Conservation (phyloP, 768 basidiomycete species). For the Steccherinum ochraceum region DNA sequence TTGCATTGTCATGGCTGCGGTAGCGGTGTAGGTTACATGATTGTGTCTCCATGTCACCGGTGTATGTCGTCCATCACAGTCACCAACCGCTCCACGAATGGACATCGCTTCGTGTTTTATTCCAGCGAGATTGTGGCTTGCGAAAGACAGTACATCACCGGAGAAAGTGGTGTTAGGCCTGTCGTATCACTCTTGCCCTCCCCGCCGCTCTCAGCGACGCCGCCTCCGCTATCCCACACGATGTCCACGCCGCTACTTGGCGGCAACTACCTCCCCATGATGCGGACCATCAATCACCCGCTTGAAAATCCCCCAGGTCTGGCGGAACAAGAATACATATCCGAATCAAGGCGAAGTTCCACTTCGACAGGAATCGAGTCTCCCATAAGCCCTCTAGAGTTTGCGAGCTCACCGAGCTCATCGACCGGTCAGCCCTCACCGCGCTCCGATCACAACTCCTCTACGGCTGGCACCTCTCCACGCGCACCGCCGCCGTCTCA, state of each 20-base stretch:
- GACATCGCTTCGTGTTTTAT: conserved; percentile 85
- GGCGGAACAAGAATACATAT: neutral
- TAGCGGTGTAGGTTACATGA: conserved; percentile 69
- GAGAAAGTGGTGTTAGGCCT: conserved; percentile 52
- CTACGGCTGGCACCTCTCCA: conserved; percentile 7
- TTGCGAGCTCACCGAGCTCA: conserved; percentile 5
- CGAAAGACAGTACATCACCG: conserved; percentile 56
- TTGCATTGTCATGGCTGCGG: conserved; percentile 81
- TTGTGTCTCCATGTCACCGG: conserved; percentile 68
- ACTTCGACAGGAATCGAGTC: neutral
- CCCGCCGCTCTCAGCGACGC: neutral
- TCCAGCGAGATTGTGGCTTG: conserved; percentile 57
- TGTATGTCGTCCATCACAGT: conserved; percentile 68
- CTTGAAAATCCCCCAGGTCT: neutral
- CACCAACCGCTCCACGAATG: conserved; percentile 70
- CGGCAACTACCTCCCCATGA: neutral
- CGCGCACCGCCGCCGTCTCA: conserved; percentile 10
- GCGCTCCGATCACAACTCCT: conserved; percentile 1
- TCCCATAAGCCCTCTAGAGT: neutral
- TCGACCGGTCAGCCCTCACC: neutral
- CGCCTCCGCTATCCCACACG: neutral
- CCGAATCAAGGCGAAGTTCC: neutral
- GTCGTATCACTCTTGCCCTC: neutral
- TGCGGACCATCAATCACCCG: neutral
- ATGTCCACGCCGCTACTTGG: neutral